Base-by-base conservation (phyloP, 805 yeast genomes). In the Ogataea methanolica region DNA sequence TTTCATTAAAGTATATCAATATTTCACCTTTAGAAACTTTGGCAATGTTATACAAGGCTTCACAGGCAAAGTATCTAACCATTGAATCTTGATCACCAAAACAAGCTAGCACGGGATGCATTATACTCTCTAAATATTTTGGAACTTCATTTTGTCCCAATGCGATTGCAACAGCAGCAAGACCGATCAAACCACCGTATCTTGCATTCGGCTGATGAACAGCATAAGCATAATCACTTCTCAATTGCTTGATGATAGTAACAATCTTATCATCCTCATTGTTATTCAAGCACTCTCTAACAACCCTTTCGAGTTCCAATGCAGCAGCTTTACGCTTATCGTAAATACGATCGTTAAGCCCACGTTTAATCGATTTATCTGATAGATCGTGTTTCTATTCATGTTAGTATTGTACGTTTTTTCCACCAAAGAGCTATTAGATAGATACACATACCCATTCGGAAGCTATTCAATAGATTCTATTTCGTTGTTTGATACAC, bases 71-170 rank as follows among this genome's bases (percentile, higher is more conserved):
- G 60, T 94, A 94, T 46, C 99, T 75, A 8, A 94, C 99, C 55
- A 96, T 80, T n/a, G 96, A 92, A 64, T 94, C 97, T 50, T 94
- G 96, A 61, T 94, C 99, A 43, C 96, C 92, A 65, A 94, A 94
- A 49, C 97, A 92, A 0, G 97, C 92, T 57, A 94, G 72, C 14
- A 94, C 96, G 0, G 99, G 97, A 51, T 88, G 94, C 52, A 94
- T 80, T 48, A 94, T 90, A 45, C 82, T 87, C 49, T 88, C 94
- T 42, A 94, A 67, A 59, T 88, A 92, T 47, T 72, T 71, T 0
- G 96, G 94, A 34, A 94, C 88, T 42, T 91, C 92, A 55, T 80
- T 80, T 37, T 78, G 76, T 2, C 98, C 97, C 31, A 94, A 68
- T 0, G 98, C 98, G 47, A 94, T 91, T 0, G 97, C 90, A 4